phyloP scores from a whole-genome alignment of 257 asterid species.

The Dorcoceras hygrometricum region DNA sequence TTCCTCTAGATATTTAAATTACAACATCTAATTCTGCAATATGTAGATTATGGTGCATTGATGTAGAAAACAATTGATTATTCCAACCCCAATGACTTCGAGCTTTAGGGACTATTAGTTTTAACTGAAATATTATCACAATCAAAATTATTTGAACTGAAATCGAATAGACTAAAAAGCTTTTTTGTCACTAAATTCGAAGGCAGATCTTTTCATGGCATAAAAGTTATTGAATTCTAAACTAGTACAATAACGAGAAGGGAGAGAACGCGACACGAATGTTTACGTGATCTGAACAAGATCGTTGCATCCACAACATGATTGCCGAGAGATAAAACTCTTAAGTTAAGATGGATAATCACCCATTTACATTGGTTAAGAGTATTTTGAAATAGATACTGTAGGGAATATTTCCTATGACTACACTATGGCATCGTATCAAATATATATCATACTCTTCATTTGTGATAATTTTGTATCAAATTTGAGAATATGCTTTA shows the following conservation, averaged over 20 bases:
- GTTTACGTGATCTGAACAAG: neutral
- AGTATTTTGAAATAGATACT: too few relatives aligned
- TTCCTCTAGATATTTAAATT: too few relatives aligned
- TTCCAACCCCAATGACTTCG: too few relatives aligned
- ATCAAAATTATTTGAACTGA: too few relatives aligned
- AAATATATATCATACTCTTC: neutral
- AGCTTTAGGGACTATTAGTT: too few relatives aligned
- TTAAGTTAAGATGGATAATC: neutral
- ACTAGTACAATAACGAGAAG: neutral
- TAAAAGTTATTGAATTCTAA: neutral
- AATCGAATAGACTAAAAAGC: too few relatives aligned
- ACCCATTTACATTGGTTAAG: neutral
- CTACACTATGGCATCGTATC: neutral
- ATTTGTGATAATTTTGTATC: neutral
- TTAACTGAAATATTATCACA: neutral
- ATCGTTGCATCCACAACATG: neutral
- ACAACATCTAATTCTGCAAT: too few relatives aligned
- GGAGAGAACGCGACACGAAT: neutral
- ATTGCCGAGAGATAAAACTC: neutral
- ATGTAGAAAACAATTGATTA: too few relatives aligned
- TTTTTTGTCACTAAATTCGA: too few relatives aligned
- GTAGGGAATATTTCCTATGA: neutral
- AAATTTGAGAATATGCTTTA: neutral
- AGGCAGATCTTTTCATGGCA: neutral
- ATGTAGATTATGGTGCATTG: too few relatives aligned